Evolutionary conservation across 2,329 filamentous ascomycete species (phyloP), one percentile per base, ranked within the genome.

Genomic region (Phyllosticta citriasiana): DNA sequence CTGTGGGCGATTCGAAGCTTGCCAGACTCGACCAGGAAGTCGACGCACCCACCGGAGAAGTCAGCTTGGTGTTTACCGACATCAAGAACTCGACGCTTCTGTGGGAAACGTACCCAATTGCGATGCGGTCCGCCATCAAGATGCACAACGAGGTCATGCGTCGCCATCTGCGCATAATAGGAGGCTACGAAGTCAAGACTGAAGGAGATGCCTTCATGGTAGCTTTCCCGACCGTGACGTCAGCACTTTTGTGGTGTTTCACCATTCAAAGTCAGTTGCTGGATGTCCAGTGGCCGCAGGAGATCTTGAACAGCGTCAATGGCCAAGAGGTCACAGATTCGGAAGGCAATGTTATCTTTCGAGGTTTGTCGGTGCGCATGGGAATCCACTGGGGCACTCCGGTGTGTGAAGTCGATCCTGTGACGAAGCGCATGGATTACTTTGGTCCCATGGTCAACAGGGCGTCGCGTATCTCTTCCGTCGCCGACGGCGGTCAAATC

Each of bases 181-280:
- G 94, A 70, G 94, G 94, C 1, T 99, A 97, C 71, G 94, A 99
- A 76, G 94, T 99, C 74, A 99, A 99, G 81, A 99, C 94, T 19
- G 94, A 99, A 89, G 94, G 94, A 67, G 94, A 99, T 76, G 94
- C 94, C 8, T 99, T 99, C 70, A 97, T 99, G 92, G 94, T 99
- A 33, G 96, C 93, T 9, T 99, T 99, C 75, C 90, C 92, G 1
- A 97, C 94, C 0, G 91, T 94, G 2, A 97, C 94, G 1, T 94
- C 92, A 8, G 94, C 94, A 4, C 78, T 99, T 56, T 81, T 99
- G 7, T 99, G 94, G 94, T 95, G 88, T 68, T 99, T 99, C 76
- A 90, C 91, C 24, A 92, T 97, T 27, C 94, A 99, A 73, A 87
- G 86, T 66, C 84, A 88, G 69, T 83, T 99, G 3, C 83, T 99